phyloP scores from a whole-genome alignment of 495 filamentous ascomycete species.

The Trichoderma erinaceum region DNA sequence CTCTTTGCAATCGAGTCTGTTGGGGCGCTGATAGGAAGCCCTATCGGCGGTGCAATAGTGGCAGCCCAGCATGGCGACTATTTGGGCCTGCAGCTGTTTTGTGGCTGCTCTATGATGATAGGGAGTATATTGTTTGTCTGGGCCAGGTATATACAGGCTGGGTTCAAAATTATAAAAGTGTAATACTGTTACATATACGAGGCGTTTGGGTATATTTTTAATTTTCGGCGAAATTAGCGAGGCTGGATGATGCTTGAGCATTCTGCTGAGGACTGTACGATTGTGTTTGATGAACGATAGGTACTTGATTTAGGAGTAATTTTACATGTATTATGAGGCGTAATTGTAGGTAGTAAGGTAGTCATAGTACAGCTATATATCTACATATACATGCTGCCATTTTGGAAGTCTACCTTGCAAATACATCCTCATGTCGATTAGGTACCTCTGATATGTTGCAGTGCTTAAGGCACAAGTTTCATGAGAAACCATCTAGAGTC shows the following conservation, averaged over 20 bases:
- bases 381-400: too few relatives aligned
- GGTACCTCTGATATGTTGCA: too few relatives aligned
- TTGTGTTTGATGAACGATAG: too few relatives aligned
- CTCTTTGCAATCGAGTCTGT: conserved; percentile 58
- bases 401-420: too few relatives aligned
- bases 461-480: too few relatives aligned
- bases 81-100: conserved; percentile 58
- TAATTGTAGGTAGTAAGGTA: too few relatives aligned
- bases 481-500: too few relatives aligned
- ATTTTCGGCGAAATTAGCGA: background rate
- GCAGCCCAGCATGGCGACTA: conserved; percentile 48
- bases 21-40: conserved; percentile 61
- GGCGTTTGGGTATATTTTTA: background rate
- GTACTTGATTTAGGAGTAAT: too few relatives aligned
- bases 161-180: conserved; percentile 35
- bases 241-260: background rate
- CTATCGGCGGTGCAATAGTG: conserved; percentile 68
- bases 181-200: conserved; percentile 15
- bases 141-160: conserved; percentile 35
- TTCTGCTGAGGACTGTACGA: too few relatives aligned
- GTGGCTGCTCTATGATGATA: conserved; percentile 52
- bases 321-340: too few relatives aligned
- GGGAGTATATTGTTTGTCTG: conserved; percentile 46
- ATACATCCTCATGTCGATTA: too few relatives aligned
- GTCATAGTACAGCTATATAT: too few relatives aligned